These are phyloP conservation scores for Chytriomyces sp. DNA, from an alignment of 192 early-diverging fungal genomes.

Conservation along the genomic window DNA sequence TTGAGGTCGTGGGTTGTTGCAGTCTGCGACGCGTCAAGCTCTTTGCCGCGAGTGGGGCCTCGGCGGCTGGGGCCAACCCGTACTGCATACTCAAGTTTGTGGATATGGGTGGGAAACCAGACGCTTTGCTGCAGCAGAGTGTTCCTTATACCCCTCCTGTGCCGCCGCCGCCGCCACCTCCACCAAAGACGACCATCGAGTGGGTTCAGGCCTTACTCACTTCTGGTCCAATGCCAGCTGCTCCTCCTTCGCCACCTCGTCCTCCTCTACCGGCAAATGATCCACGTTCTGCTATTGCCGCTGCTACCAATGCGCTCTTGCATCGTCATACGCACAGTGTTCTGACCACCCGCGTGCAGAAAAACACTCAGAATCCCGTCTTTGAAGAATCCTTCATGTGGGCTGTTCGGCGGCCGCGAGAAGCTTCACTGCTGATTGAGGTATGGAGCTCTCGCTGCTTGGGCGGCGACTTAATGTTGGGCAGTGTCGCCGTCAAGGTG, in stretches of 20 bases:
- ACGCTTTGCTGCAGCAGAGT: neutral
- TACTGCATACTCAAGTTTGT: slow-evolving; percentile 24
- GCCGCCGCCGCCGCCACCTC: neutral
- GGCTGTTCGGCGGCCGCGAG: slow-evolving; percentile 24
- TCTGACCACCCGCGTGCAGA: neutral
- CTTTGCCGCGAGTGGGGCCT: neutral
- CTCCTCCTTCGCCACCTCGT: neutral
- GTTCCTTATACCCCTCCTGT: neutral
- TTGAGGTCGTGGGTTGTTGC: slow-evolving; percentile 16
- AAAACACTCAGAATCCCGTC: neutral
- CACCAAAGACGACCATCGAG: neutral
- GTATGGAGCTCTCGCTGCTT: slow-evolving; percentile 6
- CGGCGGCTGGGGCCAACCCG: slow-evolving; percentile 1
- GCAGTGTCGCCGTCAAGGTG: slow-evolving; percentile 2
- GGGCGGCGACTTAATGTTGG: slow-evolving; percentile 10
- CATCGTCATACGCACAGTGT: neutral
- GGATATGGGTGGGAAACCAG: neutral
- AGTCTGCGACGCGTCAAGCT: neutral
- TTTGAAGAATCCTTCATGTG: slow-evolving; percentile 24
- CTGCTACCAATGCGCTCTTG: neutral
- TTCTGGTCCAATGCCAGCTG: neutral
- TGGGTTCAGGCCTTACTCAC: neutral
- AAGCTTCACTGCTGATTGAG: slow-evolving; percentile 23
- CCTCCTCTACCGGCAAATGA: neutral
- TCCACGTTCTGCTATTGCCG: neutral